Base-by-base conservation (phyloP, 352 stramenopile genomes). In the Phytophthora uliginosa region DNA sequence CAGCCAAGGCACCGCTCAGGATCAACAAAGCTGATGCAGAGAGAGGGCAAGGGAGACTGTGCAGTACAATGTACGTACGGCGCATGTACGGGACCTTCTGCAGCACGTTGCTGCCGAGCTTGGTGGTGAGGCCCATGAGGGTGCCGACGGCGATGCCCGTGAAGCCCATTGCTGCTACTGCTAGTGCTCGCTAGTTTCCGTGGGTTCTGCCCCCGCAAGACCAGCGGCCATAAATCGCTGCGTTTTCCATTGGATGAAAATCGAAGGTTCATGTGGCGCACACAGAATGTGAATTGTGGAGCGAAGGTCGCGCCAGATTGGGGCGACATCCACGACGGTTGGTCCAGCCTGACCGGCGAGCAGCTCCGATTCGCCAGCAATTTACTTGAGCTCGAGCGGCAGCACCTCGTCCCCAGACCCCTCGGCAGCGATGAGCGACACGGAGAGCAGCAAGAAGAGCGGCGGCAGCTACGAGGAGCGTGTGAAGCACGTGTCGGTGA, bases 401-500 rank as follows among this genome's bases (percentile, higher is more conserved):
- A 68, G 48, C 63, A 71, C 62, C 28, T 69, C n/a, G 18, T 33
- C 40, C 53, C 7, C 28, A 26, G 33, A 50, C 42, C 31, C 40
- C 18, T 26, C 28, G 26, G 17, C 57, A 71, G 34, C 74, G 34
- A 93, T 94, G 86, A 94, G 83, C 81, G 83, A 93, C 84, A 83
- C 76, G 60, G 84, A 93, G 74, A 79, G 77, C 69, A 87, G 74
- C 71, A 93, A 89, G 82, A 81, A 79, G 51, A 79, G 68, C 53
- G 63, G 64, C 36, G 75, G 60, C 70, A 76, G 56, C 48, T 97
- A 97, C 73, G 90, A 97, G 73, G 90, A 97, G 74, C 88, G 89
- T 53, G 80, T 95, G 38, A 95, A 95, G 81, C 89, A 97, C 66
- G 78, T 97, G 40, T 94, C 83, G 63, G 77, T 95, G 56, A 99